Evolutionary conservation across 148 eudicot genomes (phyloP).

Genomic region (Tetragonia tetragonoides): DNA sequence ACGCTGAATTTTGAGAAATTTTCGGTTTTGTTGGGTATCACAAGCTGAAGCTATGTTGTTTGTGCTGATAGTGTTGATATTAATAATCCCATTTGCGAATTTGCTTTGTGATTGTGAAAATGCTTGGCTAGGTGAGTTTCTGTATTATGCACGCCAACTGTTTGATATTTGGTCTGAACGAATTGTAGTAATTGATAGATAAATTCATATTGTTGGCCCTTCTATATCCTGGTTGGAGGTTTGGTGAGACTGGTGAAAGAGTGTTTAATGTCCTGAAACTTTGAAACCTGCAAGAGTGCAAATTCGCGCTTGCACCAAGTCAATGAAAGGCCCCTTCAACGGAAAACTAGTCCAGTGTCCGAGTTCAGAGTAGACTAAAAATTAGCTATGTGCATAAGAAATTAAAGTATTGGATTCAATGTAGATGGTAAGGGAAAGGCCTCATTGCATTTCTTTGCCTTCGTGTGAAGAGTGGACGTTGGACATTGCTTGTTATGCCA

Average conservation of each 20-base stretch:
- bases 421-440: not conserved
- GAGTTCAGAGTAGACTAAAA: too few species aligned
- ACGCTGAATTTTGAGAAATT: not conserved
- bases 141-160: not conserved
- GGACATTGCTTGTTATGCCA: not conserved
- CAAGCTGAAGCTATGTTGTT: not conserved
- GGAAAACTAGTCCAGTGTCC: too few species aligned
- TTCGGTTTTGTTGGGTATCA: not conserved
- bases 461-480: not conserved
- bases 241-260: too few species aligned
- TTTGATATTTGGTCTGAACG: constrained; percentile 8
- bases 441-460: not conserved
- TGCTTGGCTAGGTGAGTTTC: not conserved
- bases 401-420: not conserved
- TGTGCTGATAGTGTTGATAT: not conserved
- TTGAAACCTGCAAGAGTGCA: too few species aligned
- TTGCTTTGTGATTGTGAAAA: not conserved
- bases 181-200: not conserved
- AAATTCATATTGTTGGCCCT: too few species aligned
- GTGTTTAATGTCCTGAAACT: too few species aligned
- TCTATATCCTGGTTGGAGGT: too few species aligned
- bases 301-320: too few species aligned
- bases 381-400: not conserved
- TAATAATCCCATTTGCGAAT: not conserved
- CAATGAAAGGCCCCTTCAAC: too few species aligned